Base-by-base conservation (phyloP, 495 filamentous ascomycete genomes). In the Schizothecium vesticola region DNA sequence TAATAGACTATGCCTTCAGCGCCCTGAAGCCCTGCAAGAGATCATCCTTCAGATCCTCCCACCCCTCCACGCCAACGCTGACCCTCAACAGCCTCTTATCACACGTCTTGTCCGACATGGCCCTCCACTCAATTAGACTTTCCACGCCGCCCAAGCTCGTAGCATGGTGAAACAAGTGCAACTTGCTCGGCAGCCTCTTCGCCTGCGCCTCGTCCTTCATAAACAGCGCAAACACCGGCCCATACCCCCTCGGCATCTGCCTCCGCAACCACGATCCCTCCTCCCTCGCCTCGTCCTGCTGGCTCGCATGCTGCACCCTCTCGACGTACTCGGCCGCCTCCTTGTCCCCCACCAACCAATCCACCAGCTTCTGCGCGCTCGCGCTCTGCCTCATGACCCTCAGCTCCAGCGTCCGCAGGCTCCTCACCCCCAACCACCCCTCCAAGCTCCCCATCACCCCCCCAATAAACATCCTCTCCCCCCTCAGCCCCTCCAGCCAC, bases 131-230 rank as follows among this genome's bases (percentile, higher is more conserved):
- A 74, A 99, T 91, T 84, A 97, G 80, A 71, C 90, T 93, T 86
- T 99, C 95, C 11, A 98, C 93, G 1, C 94, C 93, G 4, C 95
- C 95, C 7, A 99, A 79, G 77, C 90, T 94, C 19, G 95, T 99
- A 8, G 95, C 94, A 84, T 99, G 95, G 70, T 96, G 92, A 82
- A 97, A 99, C 63, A 93, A 85, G 26, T 84, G 68, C 74, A 97
- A 76, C 80, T 91, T 88, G 72, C 89, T 90, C 25, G 95, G 95
- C 64, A 99, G 76, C 55, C 80, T 77, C 43, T 84, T 82, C 3
- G 95, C 94, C 58, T 86, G 74, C 7, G 79, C 77, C 71, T 86
- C 83, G 5, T 81, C 80, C 67, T 85, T 84, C 84, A 92, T 86
- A 16, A 76, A 80, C 55, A 97, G 84, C 1, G 90, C 82, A 73